Percentiles rank a stretch among this genome's conserved stretches.
Conservation (phyloP, 306 rosid species). For the Casuarina cunninghamiana region DNA sequence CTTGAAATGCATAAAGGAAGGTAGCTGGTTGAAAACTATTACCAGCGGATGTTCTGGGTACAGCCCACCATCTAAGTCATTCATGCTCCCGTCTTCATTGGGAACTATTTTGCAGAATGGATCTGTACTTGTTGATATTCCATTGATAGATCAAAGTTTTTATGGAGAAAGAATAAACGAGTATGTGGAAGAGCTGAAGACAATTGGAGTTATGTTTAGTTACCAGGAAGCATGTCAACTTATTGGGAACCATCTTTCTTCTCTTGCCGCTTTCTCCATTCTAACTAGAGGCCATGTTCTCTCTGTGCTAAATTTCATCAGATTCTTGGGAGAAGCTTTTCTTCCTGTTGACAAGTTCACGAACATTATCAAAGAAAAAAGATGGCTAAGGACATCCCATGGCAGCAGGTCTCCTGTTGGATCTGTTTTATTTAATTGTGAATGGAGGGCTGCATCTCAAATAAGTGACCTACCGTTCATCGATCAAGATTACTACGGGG, state of each 20-base stretch:
- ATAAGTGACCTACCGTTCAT: constrained; percentile 69
- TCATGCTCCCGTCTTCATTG: constrained; percentile 46
- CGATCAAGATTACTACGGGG: constrained; percentile 47
- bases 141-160: constrained; percentile 2
- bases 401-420: constrained; percentile 61
- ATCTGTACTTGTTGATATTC: constrained; percentile 64
- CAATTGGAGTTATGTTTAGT: too few species aligned
- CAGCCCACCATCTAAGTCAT: constrained; percentile 64
- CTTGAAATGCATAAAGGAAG: too few species aligned
- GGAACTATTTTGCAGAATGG: constrained; percentile 51
- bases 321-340: too few species aligned
- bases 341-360: too few species aligned
- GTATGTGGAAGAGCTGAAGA: too few species aligned
- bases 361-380: too few species aligned
- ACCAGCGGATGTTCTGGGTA: constrained; percentile 31
- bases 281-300: constrained; percentile 39
- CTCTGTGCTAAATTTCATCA: too few species aligned
- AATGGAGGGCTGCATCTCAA: constrained; percentile 57
- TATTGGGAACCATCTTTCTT: constrained; percentile 36
- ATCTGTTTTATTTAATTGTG: constrained; percentile 50
- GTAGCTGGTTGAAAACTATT: constrained; percentile 35
- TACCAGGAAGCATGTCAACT: too few species aligned
- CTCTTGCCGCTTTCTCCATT: constrained; percentile 41
- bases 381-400: too few species aligned
- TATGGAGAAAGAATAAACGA: too few species aligned